Base-by-base conservation (phyloP, 768 basidiomycete species). In the Kwoniella sp. region DNA sequence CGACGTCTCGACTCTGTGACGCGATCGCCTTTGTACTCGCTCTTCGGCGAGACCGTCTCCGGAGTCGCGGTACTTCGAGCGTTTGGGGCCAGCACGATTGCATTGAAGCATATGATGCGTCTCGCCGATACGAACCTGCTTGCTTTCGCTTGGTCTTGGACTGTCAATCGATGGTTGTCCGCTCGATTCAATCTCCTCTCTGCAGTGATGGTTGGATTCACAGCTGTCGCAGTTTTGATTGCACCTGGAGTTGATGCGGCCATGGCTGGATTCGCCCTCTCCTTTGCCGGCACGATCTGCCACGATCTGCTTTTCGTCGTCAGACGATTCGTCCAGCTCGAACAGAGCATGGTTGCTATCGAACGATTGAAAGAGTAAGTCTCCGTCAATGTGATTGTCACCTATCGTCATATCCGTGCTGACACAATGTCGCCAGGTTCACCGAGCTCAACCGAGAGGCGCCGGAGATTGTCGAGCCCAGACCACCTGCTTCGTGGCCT, bases 281-380 rank as follows among this genome's bases (percentile, higher is more conserved):
- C 91, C 0, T 96, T 95, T 73, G 89, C 91, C 1, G 86, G 87
- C 2, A 89, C 87, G 1, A 86, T 94, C 62, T 88, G 88, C 1
- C 82, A 81, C 50, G 91, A 93, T 74, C 85, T 89, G 55, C 75
- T 82, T 4, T 80, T 79, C 50, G 75, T 82, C 84, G 87, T 92
- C 54, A 65, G 78, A 23, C 73, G 74, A 26, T 79, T 73, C 54
- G 92, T 94, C 29, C 87, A 90, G 22, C 83, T 95, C 22, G 92
- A 96, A 75, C 93, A 96, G 80, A 90, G 90, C 13, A 93, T 96
- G 92, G 93, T 91, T 0, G 81, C 81, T 1, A 59, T 82, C 88
- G 92, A 94, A 79, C 89, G 93, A 57, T 86, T 95, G 78, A 93
- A 93, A 76, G 93, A 95, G 82, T 94, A 90, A 47, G 73, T 66